Evolutionary conservation across 805 yeast genomes (phyloP).

Genomic region (Wickerhamomyces queroliae): DNA sequence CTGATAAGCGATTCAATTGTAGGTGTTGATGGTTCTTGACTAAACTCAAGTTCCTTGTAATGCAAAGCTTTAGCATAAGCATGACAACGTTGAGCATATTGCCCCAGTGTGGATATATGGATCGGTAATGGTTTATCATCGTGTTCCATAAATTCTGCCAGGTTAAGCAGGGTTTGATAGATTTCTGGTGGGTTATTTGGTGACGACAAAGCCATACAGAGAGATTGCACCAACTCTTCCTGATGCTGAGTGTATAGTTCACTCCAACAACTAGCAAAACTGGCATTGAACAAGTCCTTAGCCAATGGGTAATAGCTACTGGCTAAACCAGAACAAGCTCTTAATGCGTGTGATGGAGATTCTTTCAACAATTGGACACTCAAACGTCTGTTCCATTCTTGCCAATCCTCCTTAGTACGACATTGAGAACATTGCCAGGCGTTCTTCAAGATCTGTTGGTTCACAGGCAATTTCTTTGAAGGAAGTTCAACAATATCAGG

Average conservation of each 20-base stretch:
- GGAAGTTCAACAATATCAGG: conserved; percentile 57
- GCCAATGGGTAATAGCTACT: conserved; percentile 85
- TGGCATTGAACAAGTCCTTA: conserved; percentile 84
- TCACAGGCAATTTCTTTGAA: conserved; percentile 67
- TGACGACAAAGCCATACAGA: conserved; percentile 83
- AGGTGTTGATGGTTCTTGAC: conserved; percentile 86
- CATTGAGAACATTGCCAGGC: conserved; percentile 93
- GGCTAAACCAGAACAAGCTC: conserved; percentile 90
- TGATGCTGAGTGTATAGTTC: conserved; percentile 85
- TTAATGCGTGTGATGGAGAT: conserved; percentile 88
- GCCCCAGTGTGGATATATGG: conserved; percentile 83
- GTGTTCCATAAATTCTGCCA: conserved; percentile 97
- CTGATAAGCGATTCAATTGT: conserved; percentile 89
- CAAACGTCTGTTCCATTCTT: conserved; percentile 89
- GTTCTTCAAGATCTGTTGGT: conserved; percentile 56
- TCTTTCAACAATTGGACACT: conserved; percentile 83
- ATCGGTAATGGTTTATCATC: conserved; percentile 93
- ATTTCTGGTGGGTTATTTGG: conserved; percentile 95
- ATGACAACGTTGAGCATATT: conserved; percentile 91
- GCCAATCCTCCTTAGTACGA: conserved; percentile 94
- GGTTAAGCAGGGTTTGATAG: conserved; percentile 78
- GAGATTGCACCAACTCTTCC: conserved; percentile 79
- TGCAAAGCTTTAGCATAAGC: conserved; percentile 97
- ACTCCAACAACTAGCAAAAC: conserved; percentile 94
- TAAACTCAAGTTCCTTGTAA: conserved; percentile 91